Percentiles rank a stretch among this genome's conserved stretches.
These are phyloP conservation scores for Lavandula angustifolia DNA, from an alignment of 257 asterid species.

Conservation along the genomic window DNA sequence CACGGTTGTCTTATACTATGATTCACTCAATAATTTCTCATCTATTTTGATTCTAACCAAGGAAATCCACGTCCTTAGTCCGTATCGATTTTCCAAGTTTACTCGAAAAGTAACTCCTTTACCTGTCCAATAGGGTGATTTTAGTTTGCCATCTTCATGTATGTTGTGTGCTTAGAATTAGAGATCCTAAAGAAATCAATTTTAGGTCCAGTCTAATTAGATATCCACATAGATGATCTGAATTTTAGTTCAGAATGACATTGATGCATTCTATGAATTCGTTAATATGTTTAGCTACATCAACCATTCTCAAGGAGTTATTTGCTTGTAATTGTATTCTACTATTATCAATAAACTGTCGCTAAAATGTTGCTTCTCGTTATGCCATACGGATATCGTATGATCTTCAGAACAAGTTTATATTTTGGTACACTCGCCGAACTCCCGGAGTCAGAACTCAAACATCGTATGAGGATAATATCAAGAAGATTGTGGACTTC, in stretches of 20 bases:
- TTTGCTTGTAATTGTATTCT: constrained; percentile 11
- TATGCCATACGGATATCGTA: constrained; percentile 25
- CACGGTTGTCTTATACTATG: too few relatives aligned
- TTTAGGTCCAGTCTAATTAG: not conserved
- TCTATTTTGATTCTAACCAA: not conserved
- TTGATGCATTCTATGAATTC: not conserved
- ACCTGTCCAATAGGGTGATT: not conserved
- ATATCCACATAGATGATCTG: not conserved
- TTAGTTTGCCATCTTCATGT: not conserved
- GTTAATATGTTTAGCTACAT: not conserved
- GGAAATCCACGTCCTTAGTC: not conserved
- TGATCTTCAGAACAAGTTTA: constrained; percentile 70
- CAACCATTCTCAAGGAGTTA: constrained; percentile 1
- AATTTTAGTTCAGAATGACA: not conserved
- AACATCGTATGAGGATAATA: constrained; percentile 89
- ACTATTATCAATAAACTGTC: not conserved
- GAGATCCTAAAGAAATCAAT: not conserved
- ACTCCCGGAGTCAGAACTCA: constrained; percentile 92
- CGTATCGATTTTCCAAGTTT: constrained; percentile 1
- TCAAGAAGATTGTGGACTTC: constrained; percentile 87
- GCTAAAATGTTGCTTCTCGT: constrained; percentile 18
- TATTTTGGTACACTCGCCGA: constrained; percentile 96
- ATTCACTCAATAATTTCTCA: too few relatives aligned
- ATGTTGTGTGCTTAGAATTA: not conserved
- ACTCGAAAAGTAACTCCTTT: not conserved